Evolutionary conservation across 2,329 filamentous ascomycete species (phyloP).

Genomic region (Ascochyta pisi): DNA sequence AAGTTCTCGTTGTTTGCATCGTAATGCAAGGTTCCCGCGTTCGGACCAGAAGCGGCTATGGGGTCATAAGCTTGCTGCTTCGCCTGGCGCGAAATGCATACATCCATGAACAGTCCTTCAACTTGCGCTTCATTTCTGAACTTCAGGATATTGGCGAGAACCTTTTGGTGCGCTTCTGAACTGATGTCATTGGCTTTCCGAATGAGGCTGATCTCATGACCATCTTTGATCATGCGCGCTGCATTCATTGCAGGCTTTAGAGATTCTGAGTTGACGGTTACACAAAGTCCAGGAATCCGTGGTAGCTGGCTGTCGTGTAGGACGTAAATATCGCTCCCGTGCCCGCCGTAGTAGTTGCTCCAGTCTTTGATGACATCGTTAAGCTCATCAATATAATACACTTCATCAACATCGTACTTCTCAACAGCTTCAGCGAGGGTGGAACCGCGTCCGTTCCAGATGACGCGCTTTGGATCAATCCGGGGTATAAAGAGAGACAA

Average conservation of each 20-base stretch:
- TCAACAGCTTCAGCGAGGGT: constrained; percentile 66
- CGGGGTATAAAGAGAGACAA: constrained; percentile 78
- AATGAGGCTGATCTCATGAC: constrained; percentile 82
- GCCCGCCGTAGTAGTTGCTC: constrained; percentile 29
- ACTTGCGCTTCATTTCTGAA: constrained; percentile 82
- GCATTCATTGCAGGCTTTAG: constrained; percentile 78
- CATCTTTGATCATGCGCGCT: constrained; percentile 81
- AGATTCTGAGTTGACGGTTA: constrained; percentile 39
- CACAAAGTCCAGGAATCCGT: constrained; percentile 14
- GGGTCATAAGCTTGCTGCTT: constrained; percentile 83
- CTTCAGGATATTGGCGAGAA: constrained; percentile 67
- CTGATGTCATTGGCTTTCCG: constrained; percentile 82
- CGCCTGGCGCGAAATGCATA: constrained; percentile 75
- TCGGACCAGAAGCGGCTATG: constrained; percentile 86
- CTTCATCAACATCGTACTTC: constrained; percentile 73
- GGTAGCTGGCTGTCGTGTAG: constrained; percentile 40
- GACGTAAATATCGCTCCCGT: constrained; percentile 41
- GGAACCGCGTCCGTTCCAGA: constrained; percentile 70
- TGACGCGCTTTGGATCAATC: constrained; percentile 65
- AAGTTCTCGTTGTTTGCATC: constrained; percentile 78
- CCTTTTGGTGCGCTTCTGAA: constrained; percentile 74
- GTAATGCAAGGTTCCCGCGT: constrained; percentile 88
- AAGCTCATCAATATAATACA: constrained; percentile 60
- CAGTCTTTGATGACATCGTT: constrained; percentile 40
- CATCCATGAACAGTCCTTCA: constrained; percentile 76